Percentiles rank a stretch among this genome's conserved stretches.
Conservation (phyloP, 306 rosid genomes). For the Quercus mongolica region DNA sequence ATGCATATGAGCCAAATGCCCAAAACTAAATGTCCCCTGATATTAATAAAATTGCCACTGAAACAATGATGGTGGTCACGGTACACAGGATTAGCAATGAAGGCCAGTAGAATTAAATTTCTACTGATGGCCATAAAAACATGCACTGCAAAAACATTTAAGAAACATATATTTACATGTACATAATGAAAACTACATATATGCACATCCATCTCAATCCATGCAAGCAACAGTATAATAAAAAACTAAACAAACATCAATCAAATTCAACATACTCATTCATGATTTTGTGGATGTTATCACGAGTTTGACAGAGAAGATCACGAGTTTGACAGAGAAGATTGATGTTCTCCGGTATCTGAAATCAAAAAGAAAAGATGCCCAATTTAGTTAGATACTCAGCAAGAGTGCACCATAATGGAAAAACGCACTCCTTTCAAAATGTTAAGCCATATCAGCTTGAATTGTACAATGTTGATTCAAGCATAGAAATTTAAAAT, state of each 20-base stretch:
- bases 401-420: slow-evolving; percentile 12
- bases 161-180: not conserved
- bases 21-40: not conserved
- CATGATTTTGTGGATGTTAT: slow-evolving; percentile 76
- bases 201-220: not conserved
- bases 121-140: not conserved
- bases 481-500: not conserved
- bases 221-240: not conserved
- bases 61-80: not conserved
- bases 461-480: not conserved
- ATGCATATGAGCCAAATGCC: not conserved
- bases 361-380: slow-evolving; percentile 29
- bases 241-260: not conserved
- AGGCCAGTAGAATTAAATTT: not conserved
- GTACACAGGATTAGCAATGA: not conserved
- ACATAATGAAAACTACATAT: not conserved
- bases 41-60: not conserved
- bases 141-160: not conserved
- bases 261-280: slow-evolving; percentile 58
- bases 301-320: slow-evolving; percentile 84
- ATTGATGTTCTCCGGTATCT: slow-evolving; percentile 77
- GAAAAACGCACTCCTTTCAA: not conserved
- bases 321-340: slow-evolving; percentile 87
- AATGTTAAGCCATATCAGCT: not conserved
- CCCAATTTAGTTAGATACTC: slow-evolving; percentile 12